Evolutionary conservation across 73 alveolate species (phyloP), one percentile per base, ranked within the genome.

Genomic region (Loxodes magnus): DNA sequence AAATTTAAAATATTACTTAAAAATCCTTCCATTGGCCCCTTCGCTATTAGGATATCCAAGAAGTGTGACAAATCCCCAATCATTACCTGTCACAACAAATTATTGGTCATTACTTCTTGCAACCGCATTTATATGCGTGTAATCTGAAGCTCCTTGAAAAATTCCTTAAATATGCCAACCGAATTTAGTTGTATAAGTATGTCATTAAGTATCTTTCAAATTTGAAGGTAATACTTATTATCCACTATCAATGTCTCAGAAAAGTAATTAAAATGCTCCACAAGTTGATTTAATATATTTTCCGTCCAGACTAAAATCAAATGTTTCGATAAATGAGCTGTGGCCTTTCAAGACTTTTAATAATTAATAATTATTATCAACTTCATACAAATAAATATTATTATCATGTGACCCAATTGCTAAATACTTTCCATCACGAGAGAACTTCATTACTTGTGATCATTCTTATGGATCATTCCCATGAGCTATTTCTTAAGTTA

Each of bases 381-480:
- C 78, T 55, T 85, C 89, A 57, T 79, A 89, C 49, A 89, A 77
- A 54, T 85, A 89, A 78, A 89, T 71, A 60, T 81, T 82, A 64
- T 87, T 87, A 59, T 76, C 91, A 41, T 84, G 88, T 23, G 96
- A 90, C 35, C 98, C 98, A 25, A 74, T 95, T 48, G 98, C 98
- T 44, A 85, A 76, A 36, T 46, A 60, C 30, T 25, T 37, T 21
- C 96, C 96, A 50, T 88, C 92, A 36, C 96, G 98, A 52, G 91
- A 67, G 71, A 79, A 85, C 29, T 44, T 52, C 19, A 85, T 54
- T 59, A 68, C 90, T 59, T 88, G 93, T 38, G 68, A 64, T 74
- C 92, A 71, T 60, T 85, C 90, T 30, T 49, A 33, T 14, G 83
- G 51, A 28, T 60, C 65, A 56, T 67, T 73, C 46, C 37, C 67